Evolutionary conservation across 169 alveolate species (phyloP).

Genomic region (Plasmodium adleri): DNA sequence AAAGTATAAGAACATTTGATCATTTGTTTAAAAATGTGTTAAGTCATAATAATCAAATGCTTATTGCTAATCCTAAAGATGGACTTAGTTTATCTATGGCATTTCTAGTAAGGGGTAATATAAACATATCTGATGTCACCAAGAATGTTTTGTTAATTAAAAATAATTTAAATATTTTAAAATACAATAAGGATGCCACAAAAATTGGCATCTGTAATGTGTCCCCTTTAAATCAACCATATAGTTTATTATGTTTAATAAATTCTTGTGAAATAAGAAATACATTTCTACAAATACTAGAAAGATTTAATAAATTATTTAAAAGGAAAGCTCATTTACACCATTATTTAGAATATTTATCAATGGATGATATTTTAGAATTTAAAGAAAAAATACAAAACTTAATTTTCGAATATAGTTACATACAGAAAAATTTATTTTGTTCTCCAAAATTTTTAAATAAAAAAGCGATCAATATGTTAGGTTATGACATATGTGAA

Average conservation of each 20-base stretch:
- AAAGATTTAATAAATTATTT: slow-evolving; percentile 89
- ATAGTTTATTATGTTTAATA: slow-evolving; percentile 89
- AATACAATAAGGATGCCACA: slow-evolving; percentile 94
- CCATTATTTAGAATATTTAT: slow-evolving; percentile 89
- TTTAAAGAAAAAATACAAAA: slow-evolving; percentile 85
- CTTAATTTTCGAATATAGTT: slow-evolving; percentile 80
- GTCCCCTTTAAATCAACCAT: slow-evolving; percentile 91
- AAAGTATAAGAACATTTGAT: slow-evolving; percentile 60
- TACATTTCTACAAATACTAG: slow-evolving; percentile 83
- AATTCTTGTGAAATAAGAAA: slow-evolving; percentile 90
- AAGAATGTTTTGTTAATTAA: slow-evolving; percentile 89
- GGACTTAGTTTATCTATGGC: slow-evolving; percentile 93
- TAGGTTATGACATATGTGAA: slow-evolving; percentile 68
- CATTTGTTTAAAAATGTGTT: slow-evolving; percentile 79
- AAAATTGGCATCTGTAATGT: slow-evolving; percentile 93
- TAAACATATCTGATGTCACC: slow-evolving; percentile 91
- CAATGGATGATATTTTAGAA: slow-evolving; percentile 59
- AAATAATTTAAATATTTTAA: slow-evolving; percentile 89
- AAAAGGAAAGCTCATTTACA: slow-evolving; percentile 92
- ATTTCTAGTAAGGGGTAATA: slow-evolving; percentile 92
- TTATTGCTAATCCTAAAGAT: slow-evolving; percentile 88
- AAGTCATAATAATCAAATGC: slow-evolving; percentile 81
- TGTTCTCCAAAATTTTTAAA: slow-evolving; percentile 75
- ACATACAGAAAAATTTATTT: slow-evolving; percentile 62
- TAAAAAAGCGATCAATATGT: slow-evolving; percentile 29